A percentile compares a stretch with the other conserved stretches of the same genome.
phyloP scores from a whole-genome alignment of 1,139 yeast genomes.

The Yamadazyma membranifaciens region DNA sequence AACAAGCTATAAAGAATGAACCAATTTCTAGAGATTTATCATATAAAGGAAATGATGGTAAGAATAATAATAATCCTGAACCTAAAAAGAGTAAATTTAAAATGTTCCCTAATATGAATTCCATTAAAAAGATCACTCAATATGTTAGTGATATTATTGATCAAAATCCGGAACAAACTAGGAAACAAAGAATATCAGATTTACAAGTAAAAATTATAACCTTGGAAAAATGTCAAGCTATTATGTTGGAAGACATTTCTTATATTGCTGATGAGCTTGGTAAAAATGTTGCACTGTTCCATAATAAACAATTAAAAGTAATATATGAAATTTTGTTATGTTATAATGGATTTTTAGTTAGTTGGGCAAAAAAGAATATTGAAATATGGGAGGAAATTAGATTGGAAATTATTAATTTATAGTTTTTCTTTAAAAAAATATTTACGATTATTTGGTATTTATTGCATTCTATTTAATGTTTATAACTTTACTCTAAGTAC shows the following conservation, averaged over 20 bases:
- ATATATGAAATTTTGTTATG: conserved; percentile 44
- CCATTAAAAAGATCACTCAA: conserved; percentile 55
- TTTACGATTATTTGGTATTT: background rate
- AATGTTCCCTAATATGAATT: conserved; percentile 17
- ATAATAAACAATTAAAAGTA: conserved; percentile 45
- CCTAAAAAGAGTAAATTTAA: conserved; percentile 13
- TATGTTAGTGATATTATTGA: conserved; percentile 70
- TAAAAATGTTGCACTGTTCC: conserved; percentile 51
- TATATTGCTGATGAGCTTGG: conserved; percentile 52
- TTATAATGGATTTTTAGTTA: conserved; percentile 57
- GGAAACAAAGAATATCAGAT: conserved; percentile 55
- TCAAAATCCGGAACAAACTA: conserved; percentile 64
- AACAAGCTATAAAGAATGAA: conserved; percentile 28
- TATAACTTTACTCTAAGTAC: background rate
- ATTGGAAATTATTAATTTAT: conserved; percentile 35
- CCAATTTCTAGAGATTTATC: conserved; percentile 27
- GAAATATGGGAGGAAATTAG: conserved; percentile 74
- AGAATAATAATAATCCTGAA: conserved; percentile 3
- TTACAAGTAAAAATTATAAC: conserved; percentile 52
- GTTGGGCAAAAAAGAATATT: conserved; percentile 69
- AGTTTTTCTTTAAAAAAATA: conserved; percentile 2
- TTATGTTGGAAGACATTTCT: conserved; percentile 55
- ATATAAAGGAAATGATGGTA: conserved; percentile 12
- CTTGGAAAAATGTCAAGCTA: conserved; percentile 55
- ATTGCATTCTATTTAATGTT: background rate